phyloP scores from a whole-genome alignment of 176 grass and related monocot species.

The Pharus latifolius region DNA sequence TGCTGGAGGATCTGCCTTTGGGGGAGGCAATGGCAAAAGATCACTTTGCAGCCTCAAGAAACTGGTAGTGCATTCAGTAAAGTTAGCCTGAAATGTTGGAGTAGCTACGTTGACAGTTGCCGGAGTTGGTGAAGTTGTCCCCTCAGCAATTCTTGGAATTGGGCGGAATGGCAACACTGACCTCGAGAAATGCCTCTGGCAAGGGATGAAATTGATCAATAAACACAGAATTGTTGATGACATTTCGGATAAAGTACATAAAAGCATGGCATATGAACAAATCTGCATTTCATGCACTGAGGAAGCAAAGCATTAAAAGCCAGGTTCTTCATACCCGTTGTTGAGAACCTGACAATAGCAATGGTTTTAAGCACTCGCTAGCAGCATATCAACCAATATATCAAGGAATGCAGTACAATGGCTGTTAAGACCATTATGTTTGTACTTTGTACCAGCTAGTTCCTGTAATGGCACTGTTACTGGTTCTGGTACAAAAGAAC shows the following conservation, averaged over 20 bases:
- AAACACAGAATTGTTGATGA: not conserved
- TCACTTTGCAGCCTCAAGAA: constrained; percentile 9
- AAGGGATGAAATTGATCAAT: not conserved
- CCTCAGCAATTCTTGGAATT: constrained; percentile 10
- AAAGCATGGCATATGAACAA: not conserved
- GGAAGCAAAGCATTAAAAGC: not conserved
- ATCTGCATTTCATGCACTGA: not conserved
- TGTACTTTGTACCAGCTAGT: not conserved
- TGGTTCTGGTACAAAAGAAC: not conserved
- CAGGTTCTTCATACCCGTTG: not conserved
- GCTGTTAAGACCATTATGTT: not conserved
- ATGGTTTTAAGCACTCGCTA: not conserved
- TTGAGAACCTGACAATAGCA: not conserved
- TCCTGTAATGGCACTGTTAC: not conserved
- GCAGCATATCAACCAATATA: not conserved
- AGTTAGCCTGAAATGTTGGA: constrained; percentile 25
- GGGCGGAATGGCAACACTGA: constrained; percentile 14
- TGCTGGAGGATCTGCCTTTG: constrained; percentile 7
- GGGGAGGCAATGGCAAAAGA: not conserved
- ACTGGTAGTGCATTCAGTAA: constrained; percentile 11
- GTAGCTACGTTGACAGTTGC: not conserved
- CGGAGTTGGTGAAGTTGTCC: not conserved
- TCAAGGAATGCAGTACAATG: not conserved
- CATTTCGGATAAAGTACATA: not conserved
- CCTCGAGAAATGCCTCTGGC: constrained; percentile 23